Percentiles rank a stretch among this genome's conserved stretches.
Conservation (phyloP, 495 filamentous ascomycete species). For the Daldinia bambusicola region DNA sequence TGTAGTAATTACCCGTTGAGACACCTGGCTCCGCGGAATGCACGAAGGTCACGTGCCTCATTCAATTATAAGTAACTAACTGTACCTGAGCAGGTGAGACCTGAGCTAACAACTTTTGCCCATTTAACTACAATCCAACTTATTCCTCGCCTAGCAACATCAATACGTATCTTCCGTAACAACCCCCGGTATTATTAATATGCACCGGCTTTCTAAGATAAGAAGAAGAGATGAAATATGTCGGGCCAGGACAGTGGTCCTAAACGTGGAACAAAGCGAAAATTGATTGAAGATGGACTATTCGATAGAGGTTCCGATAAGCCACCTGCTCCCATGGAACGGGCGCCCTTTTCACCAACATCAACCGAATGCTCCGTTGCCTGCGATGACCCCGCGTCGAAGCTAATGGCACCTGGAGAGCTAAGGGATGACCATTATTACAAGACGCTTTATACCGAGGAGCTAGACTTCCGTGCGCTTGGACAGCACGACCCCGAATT, state of each 20-base stretch:
- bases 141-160: background rate
- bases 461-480: constrained; percentile 52
- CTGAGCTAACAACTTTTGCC: background rate
- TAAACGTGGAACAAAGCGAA: constrained; percentile 37
- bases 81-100: background rate
- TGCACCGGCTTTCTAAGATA: constrained; percentile 1
- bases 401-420: constrained; percentile 10
- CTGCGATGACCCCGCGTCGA: background rate
- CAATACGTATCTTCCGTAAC: too few relatives aligned
- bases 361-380: background rate
- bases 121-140: background rate
- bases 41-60: background rate
- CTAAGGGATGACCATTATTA: constrained; percentile 50
- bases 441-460: constrained; percentile 48
- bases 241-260: background rate
- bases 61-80: background rate
- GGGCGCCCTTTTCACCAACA: background rate
- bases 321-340: background rate
- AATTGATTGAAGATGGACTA: constrained; percentile 23
- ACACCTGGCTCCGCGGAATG: too few relatives aligned
- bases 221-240: constrained; percentile 16
- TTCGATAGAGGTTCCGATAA: constrained; percentile 4
- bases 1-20: too few relatives aligned
- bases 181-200: background rate
- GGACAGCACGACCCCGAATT: constrained; percentile 50